phyloP scores from a whole-genome alignment of 2,329 filamentous ascomycete genomes.

The Alternaria rosae region DNA sequence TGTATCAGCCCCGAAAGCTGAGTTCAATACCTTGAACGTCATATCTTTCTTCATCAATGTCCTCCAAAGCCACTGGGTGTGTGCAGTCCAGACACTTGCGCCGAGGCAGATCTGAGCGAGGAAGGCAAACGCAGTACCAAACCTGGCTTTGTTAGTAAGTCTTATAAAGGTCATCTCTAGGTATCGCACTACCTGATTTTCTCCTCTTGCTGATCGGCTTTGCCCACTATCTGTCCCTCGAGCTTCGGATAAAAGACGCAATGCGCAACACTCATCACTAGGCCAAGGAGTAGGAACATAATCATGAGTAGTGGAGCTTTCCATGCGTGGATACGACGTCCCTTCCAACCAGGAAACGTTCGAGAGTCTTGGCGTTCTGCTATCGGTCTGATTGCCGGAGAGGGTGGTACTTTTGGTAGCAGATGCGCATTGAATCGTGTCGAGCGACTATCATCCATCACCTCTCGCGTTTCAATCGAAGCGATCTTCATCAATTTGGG shows the following conservation, averaged over 20 bases:
- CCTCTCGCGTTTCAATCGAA: background rate
- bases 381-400: background rate
- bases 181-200: background rate
- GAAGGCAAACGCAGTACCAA: constrained; percentile 1
- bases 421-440: background rate
- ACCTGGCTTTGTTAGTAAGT: background rate
- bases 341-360: background rate
- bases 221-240: background rate
- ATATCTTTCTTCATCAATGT: background rate
- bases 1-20: background rate
- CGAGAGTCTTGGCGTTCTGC: background rate
- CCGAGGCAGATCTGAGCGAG: constrained; percentile 1
- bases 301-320: background rate
- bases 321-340: background rate
- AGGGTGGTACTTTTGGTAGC: background rate
- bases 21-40: background rate
- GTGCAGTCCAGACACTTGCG: background rate
- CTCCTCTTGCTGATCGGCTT: background rate
- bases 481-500: background rate
- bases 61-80: background rate
- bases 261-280: background rate
- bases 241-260: background rate
- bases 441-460: background rate
- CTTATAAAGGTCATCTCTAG: fast-evolving
- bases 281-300: background rate